Evolutionary conservation across 495 filamentous ascomycete genomes (phyloP), one percentile per base, ranked within the genome.

Genomic region (Tuber aestivum): DNA sequence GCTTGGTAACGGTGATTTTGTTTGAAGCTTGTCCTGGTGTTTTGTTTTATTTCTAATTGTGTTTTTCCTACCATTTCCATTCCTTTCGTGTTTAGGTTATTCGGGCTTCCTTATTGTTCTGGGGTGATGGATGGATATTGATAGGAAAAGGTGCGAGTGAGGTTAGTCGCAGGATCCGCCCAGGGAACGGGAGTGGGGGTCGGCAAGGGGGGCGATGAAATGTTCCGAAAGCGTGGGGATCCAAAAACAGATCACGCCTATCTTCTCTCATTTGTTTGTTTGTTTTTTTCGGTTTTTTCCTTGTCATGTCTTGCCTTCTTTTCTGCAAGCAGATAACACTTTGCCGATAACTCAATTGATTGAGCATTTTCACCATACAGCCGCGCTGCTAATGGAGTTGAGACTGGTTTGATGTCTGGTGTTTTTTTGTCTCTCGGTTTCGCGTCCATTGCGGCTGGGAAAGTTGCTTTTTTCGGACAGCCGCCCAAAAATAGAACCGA

Each of bases 31-130:
- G 72, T 76, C 74, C 74, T 48, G 80, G 81, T 76, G 80, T 75
- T 77, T 77, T 72, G 76, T 75, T 74, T 81, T 81, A 78, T 81
- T 80, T 78, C 74, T 77, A 76, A 74, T 80, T 76, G 70, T 79
- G 73, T 72, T 74, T 74, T 71, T 81, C 27, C 56, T 61, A 61
- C 56, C 56, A 32, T 61, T 61, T 32, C 27, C 56, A 61, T 61
- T 61, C 41, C 42, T 70, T 73, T 81, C 70, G 40, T 71, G 78
- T 77, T 80, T 73, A 50, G 73, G 69, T 80, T 73, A 75, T 45
- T 74, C 71, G 71, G 77, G 70, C 76, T 78, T 81, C 72, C 70
- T 72, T 76, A 72, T 56, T 65, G 75, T 74, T 78, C 71, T 79
- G 79, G 77, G 75, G 70, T 70, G 78, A 73, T 37, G 70, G 70